Conservation (phyloP, 768 basidiomycete species). For the Leccinellum rugosiceps region DNA sequence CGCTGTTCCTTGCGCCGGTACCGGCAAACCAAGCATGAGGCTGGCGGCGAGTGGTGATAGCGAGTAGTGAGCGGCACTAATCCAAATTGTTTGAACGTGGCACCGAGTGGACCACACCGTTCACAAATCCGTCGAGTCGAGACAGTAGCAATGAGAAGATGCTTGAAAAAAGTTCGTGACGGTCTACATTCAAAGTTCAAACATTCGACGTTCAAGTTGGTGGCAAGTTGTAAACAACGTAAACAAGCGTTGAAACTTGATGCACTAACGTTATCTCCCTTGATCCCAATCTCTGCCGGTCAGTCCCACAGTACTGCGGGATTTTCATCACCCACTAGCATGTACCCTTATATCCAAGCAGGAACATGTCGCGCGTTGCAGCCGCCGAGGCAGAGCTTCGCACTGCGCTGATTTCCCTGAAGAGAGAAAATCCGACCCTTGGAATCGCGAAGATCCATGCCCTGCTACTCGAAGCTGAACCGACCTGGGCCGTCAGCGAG, state of each 20-base stretch:
- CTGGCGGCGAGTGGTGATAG: not conserved
- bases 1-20: not conserved
- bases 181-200: no score
- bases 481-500: conserved; percentile 79
- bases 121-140: not conserved
- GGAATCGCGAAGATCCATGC: conserved; percentile 73
- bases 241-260: not conserved
- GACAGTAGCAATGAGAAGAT: no score
- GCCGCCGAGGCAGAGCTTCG: conserved; percentile 58
- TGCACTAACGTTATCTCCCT: not conserved
- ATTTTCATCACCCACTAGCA: not conserved
- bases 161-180: no score
- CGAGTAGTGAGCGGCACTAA: not conserved
- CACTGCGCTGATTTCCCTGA: conserved; percentile 50
- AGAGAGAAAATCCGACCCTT: conserved; percentile 53
- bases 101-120: not conserved
- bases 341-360: not conserved
- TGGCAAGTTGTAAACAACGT: not conserved
- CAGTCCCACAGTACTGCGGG: not conserved
- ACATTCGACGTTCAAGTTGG: not conserved
- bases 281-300: not conserved
- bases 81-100: not conserved
- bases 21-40: not conserved
- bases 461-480: conserved; percentile 53
- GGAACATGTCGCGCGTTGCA: conserved; percentile 13